Percentiles rank a stretch among this genome's conserved stretches.
Conservation (phyloP, 2,329 filamentous ascomycete species). For the Pseudogymnoascus sp. region DNA sequence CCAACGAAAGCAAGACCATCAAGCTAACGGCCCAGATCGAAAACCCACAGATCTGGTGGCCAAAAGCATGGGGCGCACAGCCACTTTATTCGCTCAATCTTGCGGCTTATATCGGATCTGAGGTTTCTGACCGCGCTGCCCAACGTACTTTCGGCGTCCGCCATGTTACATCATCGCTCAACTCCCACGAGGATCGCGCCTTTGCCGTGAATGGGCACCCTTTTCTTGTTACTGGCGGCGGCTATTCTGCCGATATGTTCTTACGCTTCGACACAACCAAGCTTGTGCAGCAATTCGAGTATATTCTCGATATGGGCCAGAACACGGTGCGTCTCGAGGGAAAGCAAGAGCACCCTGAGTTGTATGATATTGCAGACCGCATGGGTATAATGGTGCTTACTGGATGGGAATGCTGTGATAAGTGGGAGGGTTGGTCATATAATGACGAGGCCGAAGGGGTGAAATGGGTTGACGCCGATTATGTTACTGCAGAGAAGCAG, state of each 20-base stretch:
- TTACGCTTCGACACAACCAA: slow-evolving; percentile 46
- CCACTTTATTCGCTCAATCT: slow-evolving; percentile 36
- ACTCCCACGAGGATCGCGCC: slow-evolving; percentile 44
- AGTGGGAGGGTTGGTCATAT: slow-evolving; percentile 59
- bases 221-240: slow-evolving; percentile 54
- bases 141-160: slow-evolving; percentile 44
- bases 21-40: slow-evolving; percentile 32
- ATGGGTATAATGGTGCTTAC: slow-evolving; percentile 54
- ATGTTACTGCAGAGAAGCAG: slow-evolving; percentile 43
- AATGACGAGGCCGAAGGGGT: slow-evolving; percentile 43
- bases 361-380: slow-evolving; percentile 52
- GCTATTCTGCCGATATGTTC: slow-evolving; percentile 55
- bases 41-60: slow-evolving; percentile 53
- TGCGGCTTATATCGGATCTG: not conserved
- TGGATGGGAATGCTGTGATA: slow-evolving; percentile 61
- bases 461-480: slow-evolving; percentile 47
- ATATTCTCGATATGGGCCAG: slow-evolving; percentile 52
- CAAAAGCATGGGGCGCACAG: slow-evolving; percentile 50
- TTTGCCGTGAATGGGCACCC: slow-evolving; percentile 49
- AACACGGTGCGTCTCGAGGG: slow-evolving; percentile 59
- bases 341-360: slow-evolving; percentile 54
- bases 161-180: slow-evolving; percentile 44
- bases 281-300: slow-evolving; percentile 42
- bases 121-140: slow-evolving; percentile 25
- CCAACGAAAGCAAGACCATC: slow-evolving; percentile 34